A percentile compares a stretch with the other conserved stretches of the same genome.
These are phyloP conservation scores for Cladophialophora immunda DNA, from an alignment of 2,329 filamentous ascomycete genomes.

Conservation along the genomic window DNA sequence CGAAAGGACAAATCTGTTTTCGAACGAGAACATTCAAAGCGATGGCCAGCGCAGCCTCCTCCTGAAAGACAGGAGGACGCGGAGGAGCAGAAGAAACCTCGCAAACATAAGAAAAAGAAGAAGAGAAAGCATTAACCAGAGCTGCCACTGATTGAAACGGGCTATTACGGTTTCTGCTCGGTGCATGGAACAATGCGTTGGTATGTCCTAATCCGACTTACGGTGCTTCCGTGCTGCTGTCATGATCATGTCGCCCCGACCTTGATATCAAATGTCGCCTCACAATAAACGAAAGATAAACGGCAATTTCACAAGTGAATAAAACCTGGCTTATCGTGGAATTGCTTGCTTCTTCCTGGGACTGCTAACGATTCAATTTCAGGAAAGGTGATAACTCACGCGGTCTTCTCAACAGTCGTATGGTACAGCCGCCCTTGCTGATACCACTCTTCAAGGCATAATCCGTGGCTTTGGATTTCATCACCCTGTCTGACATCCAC, in stretches of 20 bases:
- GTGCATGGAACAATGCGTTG: slow-evolving; percentile 54
- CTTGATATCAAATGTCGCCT: slow-evolving; percentile 76
- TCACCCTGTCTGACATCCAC: slow-evolving; percentile 72
- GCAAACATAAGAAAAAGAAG: slow-evolving; percentile 57
- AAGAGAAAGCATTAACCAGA: slow-evolving; percentile 52
- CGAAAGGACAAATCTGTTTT: slow-evolving; percentile 83
- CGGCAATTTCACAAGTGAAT: not conserved
- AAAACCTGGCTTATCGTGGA: slow-evolving; percentile 5
- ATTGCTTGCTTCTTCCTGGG: slow-evolving; percentile 73
- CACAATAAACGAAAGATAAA: slow-evolving; percentile 79
- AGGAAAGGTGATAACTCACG: slow-evolving; percentile 73
- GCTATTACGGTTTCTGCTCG: not conserved
- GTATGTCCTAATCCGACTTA: slow-evolving; percentile 74
- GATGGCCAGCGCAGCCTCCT: slow-evolving; percentile 42
- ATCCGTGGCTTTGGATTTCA: slow-evolving; percentile 68
- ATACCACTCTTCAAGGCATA: slow-evolving; percentile 79
- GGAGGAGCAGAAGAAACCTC: slow-evolving; percentile 27
- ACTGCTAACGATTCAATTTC: slow-evolving; percentile 73
- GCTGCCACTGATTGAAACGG: slow-evolving; percentile 1
- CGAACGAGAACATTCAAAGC: slow-evolving; percentile 78
- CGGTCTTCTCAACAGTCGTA: slow-evolving; percentile 72
- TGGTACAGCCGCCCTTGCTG: slow-evolving; percentile 78
- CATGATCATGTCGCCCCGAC: slow-evolving; percentile 77
- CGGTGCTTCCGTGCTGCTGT: slow-evolving; percentile 64
- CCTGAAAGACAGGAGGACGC: slow-evolving; percentile 10